Evolutionary conservation across 2,329 filamentous ascomycete genomes (phyloP).

Genomic region (Tolypocladium inflatum): DNA sequence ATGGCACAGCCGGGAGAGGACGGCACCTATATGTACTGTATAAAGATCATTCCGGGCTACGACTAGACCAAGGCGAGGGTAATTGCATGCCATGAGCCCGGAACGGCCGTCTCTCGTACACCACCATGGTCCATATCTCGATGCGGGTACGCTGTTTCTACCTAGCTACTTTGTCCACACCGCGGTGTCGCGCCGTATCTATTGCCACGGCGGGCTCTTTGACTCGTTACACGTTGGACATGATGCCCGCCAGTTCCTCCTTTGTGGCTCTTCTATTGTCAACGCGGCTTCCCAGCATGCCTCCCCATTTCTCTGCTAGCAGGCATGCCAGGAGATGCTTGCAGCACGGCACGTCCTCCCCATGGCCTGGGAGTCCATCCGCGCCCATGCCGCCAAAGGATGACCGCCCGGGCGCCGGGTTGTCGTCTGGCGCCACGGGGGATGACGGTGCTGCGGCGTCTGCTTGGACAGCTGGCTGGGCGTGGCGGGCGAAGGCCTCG

Average conservation of each 20-base stretch:
- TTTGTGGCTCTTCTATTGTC: slow-evolving; percentile 42
- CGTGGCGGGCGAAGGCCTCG: slow-evolving; percentile 43
- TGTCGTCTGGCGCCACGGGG: background rate
- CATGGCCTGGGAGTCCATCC: slow-evolving; percentile 19
- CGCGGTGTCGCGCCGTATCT: background rate
- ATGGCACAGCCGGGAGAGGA: background rate
- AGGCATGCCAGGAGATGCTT: slow-evolving; percentile 86
- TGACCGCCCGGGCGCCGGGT: background rate
- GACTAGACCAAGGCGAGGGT: background rate
- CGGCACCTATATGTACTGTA: slow-evolving; percentile 1
- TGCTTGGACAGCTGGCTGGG: background rate
- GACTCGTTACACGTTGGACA: slow-evolving; percentile 26
- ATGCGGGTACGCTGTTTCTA: background rate
- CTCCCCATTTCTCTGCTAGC: slow-evolving; percentile 56
- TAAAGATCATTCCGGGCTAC: slow-evolving; percentile 1
- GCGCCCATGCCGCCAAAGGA: slow-evolving; percentile 42
- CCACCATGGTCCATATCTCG: background rate
- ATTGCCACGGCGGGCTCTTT: background rate
- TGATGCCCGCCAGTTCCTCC: slow-evolving; percentile 67
- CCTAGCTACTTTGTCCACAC: background rate
- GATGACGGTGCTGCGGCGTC: background rate
- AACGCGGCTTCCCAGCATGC: slow-evolving; percentile 46
- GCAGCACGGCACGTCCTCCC: slow-evolving; percentile 49
- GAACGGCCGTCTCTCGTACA: background rate
- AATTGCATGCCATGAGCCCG: background rate